Evolutionary conservation across 345 rosid genomes (phyloP), one percentile per base, ranked within the genome.

Genomic region (Camelina laxa): DNA sequence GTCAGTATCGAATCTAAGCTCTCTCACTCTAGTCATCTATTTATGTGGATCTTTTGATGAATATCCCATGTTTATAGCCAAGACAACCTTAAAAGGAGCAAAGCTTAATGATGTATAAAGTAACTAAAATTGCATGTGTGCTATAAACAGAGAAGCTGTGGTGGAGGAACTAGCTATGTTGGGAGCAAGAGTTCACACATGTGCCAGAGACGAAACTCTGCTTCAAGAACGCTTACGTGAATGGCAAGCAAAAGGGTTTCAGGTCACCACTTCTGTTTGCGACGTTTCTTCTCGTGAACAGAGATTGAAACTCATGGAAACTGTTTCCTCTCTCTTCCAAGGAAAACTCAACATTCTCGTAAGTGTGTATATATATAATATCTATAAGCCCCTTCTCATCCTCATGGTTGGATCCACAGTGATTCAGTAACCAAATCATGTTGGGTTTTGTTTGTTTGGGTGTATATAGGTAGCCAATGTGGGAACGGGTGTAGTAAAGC

Each of bases 301-400:
- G 5, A 64, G 80, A 42, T 51, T 3, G 48, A 69, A 69, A 24
- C 80, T 69, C 51, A 62, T 69, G 75, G 59, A 69, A 22, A 66
- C 61, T 13, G 92, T 80, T 55, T 78, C 76, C 55, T 67, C 80
- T n/a, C 12, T 54, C 22, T 76, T 76, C 64, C 42, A 76, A 69
- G 80, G 80, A 51, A 69, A 76, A 56, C 70, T 76, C 59, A 69
- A 69, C 64, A 75, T 75, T 30, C 59, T 76, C 8, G 80, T 76
- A 24, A 69, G 24, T 36, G 7, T 19, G 1, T 9, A 54, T 10
- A 54, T 36, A 7, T 22, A 4, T 10, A 54, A 54, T 36, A 7
- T 22, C 2, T 10, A 54, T 53, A 24, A 27, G 38, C 45, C 58
- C n/a, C 9, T 57, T 19, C 33, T 45, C 22, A 19, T 2, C 68